These are phyloP conservation scores for Hibiscus mutabilis DNA, from an alignment of 345 rosid species.

Conservation along the genomic window DNA sequence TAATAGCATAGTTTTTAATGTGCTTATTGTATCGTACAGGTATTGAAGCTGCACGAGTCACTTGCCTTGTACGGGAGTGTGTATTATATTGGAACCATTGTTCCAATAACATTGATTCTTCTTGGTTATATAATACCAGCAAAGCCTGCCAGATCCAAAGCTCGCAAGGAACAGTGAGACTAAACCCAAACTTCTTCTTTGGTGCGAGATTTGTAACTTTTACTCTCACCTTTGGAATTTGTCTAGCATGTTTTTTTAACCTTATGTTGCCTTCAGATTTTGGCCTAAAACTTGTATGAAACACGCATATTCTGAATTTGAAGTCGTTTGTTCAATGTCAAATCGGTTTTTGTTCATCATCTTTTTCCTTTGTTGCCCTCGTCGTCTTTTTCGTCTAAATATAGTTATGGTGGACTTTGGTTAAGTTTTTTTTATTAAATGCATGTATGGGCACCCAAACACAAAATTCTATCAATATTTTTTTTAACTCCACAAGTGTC, in stretches of 20 bases:
- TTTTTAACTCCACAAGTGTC: no score
- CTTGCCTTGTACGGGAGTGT: background rate
- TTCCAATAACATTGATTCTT: background rate
- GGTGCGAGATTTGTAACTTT: background rate
- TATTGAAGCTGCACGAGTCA: background rate
- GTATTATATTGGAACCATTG: background rate
- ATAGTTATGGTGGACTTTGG: no score
- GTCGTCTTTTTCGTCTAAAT: background rate
- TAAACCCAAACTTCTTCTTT: slow-evolving; percentile 1
- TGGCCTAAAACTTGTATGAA: background rate
- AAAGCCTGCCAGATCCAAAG: background rate
- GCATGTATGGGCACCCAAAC: no score
- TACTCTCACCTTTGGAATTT: background rate
- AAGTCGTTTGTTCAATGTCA: background rate
- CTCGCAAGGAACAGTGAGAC: background rate
- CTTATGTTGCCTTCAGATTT: background rate
- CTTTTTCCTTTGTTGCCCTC: background rate
- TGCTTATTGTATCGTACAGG: background rate
- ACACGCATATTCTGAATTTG: background rate
- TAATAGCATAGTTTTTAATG: background rate
- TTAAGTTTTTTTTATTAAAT: no score
- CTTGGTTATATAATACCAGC: background rate
- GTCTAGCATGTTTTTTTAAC: background rate
- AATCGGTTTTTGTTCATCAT: background rate
- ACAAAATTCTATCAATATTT: no score